phyloP scores from a whole-genome alignment of 441 rosid species.

The Gossypium schwendimanii region DNA sequence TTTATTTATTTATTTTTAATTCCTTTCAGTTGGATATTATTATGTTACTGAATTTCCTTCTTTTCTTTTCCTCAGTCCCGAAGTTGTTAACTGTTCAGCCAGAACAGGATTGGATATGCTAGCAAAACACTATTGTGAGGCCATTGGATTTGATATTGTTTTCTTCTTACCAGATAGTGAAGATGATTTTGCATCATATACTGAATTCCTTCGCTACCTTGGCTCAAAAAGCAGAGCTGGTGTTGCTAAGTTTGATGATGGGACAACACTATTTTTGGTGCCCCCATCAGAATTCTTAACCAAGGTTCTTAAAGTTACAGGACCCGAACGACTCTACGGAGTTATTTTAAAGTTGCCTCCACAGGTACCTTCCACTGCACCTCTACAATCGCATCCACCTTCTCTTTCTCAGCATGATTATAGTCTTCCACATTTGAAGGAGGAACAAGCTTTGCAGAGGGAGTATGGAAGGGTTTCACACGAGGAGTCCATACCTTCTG shows the following conservation, averaged over 20 bases:
- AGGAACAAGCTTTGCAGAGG: conserved; percentile 32
- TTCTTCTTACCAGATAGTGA: conserved; percentile 93
- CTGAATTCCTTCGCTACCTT: conserved; percentile 86
- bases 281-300: conserved; percentile 92
- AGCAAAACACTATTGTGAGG: conserved; percentile 67
- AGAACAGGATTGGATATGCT: conserved; percentile 96
- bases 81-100: conserved; percentile 87
- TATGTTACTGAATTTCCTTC: conserved; percentile 10
- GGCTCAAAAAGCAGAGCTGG: conserved; percentile 91
- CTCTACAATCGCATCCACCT: conserved; percentile 27
- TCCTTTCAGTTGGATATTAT: background rate
- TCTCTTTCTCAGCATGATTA: conserved; percentile 32
- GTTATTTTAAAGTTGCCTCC: conserved; percentile 81
- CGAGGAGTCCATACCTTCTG: conserved; percentile 39
- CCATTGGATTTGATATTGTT: conserved; percentile 70
- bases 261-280: conserved; percentile 79
- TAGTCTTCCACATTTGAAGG: conserved; percentile 30
- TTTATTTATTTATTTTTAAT: background rate
- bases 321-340: conserved; percentile 89
- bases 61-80: conserved; percentile 54
- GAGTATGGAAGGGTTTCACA: conserved; percentile 40
- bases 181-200: conserved; percentile 90
- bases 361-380: conserved; percentile 30
- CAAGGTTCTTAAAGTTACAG: conserved; percentile 65
- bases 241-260: conserved; percentile 88